Conservation (phyloP, 495 filamentous ascomycete genomes). For the Aspergillus sclerotioniger region DNA sequence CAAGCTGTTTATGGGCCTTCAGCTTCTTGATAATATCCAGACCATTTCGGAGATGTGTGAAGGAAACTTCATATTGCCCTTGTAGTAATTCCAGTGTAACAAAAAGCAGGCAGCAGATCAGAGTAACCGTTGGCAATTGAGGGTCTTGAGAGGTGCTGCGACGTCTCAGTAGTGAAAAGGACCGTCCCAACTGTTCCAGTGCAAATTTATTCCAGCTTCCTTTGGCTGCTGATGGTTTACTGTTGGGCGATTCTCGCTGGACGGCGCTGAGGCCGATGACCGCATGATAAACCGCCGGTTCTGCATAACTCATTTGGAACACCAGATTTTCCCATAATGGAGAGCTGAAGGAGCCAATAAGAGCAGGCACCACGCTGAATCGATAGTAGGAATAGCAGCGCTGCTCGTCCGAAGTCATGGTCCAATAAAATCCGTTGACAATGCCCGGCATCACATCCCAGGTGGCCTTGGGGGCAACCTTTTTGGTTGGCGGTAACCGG, state of each 20-base stretch:
- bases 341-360: conserved; percentile 19
- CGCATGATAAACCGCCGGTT: conserved; percentile 26
- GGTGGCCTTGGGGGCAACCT: not conserved
- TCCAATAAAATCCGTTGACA: conserved; percentile 5
- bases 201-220: conserved; percentile 20
- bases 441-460: not conserved
- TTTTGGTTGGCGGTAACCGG: not conserved
- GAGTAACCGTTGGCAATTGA: conserved; percentile 12
- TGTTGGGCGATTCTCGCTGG: conserved; percentile 15
- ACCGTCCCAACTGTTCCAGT: conserved; percentile 20
- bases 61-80: conserved; percentile 18
- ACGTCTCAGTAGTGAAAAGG: conserved; percentile 11
- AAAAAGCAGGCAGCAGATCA: conserved; percentile 26
- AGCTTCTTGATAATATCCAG: conserved; percentile 21
- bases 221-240: conserved; percentile 13
- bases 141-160: conserved; percentile 22
- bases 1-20: conserved; percentile 6
- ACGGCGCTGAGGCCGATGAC: conserved; percentile 23
- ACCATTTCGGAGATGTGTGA: conserved; percentile 21
- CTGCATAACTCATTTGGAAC: conserved; percentile 18
- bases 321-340: conserved; percentile 20
- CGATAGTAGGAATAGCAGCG: conserved; percentile 27
- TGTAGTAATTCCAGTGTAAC: conserved; percentile 18
- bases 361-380: conserved; percentile 13
- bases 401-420: conserved; percentile 23